Base-by-base conservation (phyloP, 2,329 filamentous ascomycete species). In the Periglandula ipomoeae region DNA sequence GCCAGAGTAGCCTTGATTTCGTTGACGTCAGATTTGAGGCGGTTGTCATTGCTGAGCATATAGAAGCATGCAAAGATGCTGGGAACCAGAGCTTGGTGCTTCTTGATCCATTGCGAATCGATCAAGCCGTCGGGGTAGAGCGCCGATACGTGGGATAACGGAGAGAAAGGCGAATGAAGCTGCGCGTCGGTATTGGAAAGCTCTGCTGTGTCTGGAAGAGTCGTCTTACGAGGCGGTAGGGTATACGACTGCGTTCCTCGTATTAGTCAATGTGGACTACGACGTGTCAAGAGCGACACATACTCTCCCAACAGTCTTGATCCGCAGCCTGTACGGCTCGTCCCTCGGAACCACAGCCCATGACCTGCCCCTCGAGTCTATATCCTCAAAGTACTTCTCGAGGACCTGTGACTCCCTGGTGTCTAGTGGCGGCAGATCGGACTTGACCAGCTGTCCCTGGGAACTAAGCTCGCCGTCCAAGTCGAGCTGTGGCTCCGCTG, bases 101-200 rank as follows among this genome's bases (percentile, higher is more conserved):
- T 98, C 51, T 80, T 79, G 48, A 95, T 74, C 91, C 91, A 98
- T 52, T 79, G 69, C 19, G 84, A 76, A 52, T 89, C 82, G 63
- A 96, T 81, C 50, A 96, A 72, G 4, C 91, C 93, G 67, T 97
- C 93, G 7, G 91, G 90, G 61, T 93, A 97, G 3, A 94, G 76
- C 2, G 81, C 74, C 7, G 91, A 95, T 7, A 77, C 78, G 3
- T 90, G 89, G 35, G 87, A 93, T 26, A 97, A 74, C 1, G 91
- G 93, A 2, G 93, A 97, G 56, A 95, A 82, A 1, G 90, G 88
- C 11, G 93, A 97, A 65, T 97, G 91, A 4, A 95, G 70, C n/a
- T 82, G 71, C 51, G 75, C 69, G 17, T 73, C 67, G 22, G 71
- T 64, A 34, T 68, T 65, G 47, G 74, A 68, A 3, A 67, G 59